Conservation (phyloP, 495 filamentous ascomycete genomes). For the Penicillium soppii region DNA sequence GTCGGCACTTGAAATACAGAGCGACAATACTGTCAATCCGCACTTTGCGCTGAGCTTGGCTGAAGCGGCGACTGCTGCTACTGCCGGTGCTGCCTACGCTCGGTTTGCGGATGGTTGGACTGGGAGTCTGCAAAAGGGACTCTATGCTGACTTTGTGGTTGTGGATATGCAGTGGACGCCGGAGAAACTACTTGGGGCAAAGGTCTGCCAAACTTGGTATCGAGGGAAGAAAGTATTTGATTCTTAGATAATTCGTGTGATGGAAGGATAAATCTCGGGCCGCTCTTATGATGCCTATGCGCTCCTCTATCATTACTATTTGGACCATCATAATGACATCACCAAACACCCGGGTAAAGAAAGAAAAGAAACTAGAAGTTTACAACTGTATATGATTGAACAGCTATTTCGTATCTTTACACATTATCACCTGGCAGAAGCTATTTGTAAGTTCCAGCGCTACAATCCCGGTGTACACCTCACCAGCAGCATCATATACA, state of each 20-base stretch:
- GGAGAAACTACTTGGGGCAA: slow-evolving; percentile 51
- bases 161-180: slow-evolving; percentile 57
- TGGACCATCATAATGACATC: neutral
- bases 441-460: no score
- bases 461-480: no score
- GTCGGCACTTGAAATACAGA: slow-evolving; percentile 50
- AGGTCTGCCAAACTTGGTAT: slow-evolving; percentile 57
- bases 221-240: slow-evolving; percentile 39
- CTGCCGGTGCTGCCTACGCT: slow-evolving; percentile 57
- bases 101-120: slow-evolving; percentile 57
- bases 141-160: slow-evolving; percentile 57
- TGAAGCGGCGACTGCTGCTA: slow-evolving; percentile 54
- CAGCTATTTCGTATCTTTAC: slow-evolving; percentile 1
- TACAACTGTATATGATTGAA: neutral
- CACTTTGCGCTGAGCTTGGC: slow-evolving; percentile 52
- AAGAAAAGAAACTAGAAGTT: neutral
- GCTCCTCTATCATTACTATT: no score
- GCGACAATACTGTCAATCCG: slow-evolving; percentile 48
- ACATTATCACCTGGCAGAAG: no score
- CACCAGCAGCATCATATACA: no score
- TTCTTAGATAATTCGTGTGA: no score
- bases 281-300: no score
- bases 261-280: no score
- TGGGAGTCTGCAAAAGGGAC: slow-evolving; percentile 48
- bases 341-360: no score